Percentiles rank a stretch among this genome's conserved stretches.
Evolutionary conservation across 768 basidiomycete genomes (phyloP).

Genomic region (Boletus pseudopeckii): DNA sequence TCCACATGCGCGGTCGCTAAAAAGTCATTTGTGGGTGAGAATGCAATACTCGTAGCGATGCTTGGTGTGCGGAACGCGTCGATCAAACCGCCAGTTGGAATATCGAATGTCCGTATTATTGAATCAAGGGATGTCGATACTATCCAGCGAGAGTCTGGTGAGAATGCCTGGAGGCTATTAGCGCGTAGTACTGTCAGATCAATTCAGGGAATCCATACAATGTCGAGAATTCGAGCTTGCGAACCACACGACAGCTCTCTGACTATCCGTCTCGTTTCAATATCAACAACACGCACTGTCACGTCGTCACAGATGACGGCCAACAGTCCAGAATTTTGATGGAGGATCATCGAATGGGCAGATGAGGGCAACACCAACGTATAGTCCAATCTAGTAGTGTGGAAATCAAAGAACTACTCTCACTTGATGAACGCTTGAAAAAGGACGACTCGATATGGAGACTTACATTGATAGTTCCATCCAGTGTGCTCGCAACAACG

Average conservation of each 20-base stretch:
- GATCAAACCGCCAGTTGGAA: conserved; percentile 89
- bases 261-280: conserved; percentile 84
- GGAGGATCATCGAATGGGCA: conserved; percentile 66
- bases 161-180: conserved; percentile 67
- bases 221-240: conserved; percentile 80
- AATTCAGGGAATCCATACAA: conserved; percentile 49
- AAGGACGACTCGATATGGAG: background rate
- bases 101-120: conserved; percentile 90
- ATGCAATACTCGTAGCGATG: conserved; percentile 84
- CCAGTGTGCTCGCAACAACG: conserved; percentile 81
- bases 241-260: conserved; percentile 81
- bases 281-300: conserved; percentile 80
- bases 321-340: conserved; percentile 82
- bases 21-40: conserved; percentile 95
- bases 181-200: background rate
- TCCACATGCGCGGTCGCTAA: conserved; percentile 93
- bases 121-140: conserved; percentile 87
- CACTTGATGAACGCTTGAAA: background rate
- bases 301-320: conserved; percentile 85
- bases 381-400: conserved; percentile 70
- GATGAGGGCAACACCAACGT: conserved; percentile 66
- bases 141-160: conserved; percentile 93
- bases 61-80: conserved; percentile 88
- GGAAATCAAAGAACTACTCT: conserved; percentile 92
- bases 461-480: conserved; percentile 86